These are phyloP conservation scores for Ailanthus altissimus DNA, from an alignment of 345 rosid genomes.

Conservation along the genomic window DNA sequence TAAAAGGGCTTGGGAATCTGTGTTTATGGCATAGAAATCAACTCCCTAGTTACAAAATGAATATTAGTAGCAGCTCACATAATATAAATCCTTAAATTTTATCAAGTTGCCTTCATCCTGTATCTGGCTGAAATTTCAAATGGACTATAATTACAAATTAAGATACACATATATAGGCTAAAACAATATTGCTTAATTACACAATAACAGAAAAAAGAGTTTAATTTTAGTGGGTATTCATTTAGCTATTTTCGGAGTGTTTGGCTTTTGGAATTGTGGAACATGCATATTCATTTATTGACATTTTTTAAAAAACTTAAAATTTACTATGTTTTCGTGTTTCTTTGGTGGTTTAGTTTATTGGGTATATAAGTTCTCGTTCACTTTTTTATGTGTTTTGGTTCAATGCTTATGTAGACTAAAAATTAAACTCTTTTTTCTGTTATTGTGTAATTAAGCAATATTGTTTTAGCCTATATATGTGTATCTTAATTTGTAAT, in stretches of 20 bases:
- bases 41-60: conserved; percentile 56
- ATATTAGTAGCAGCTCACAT: neutral
- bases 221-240: no score
- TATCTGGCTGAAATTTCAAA: neutral
- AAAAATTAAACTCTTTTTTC: no score
- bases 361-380: no score
- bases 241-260: neutral
- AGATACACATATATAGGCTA: neutral
- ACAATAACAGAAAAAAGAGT: neutral
- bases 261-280: neutral
- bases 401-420: no score
- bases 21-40: conserved; percentile 93
- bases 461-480: neutral
- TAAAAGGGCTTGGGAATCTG: conserved; percentile 88
- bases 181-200: neutral
- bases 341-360: no score
- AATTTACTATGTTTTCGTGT: neutral
- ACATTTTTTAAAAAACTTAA: neutral
- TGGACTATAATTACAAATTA: neutral
- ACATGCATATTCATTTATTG: neutral
- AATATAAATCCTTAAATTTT: neutral
- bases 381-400: no score
- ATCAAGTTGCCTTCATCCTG: neutral
- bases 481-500: no score
- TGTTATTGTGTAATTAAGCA: neutral